phyloP scores from a whole-genome alignment of 495 filamentous ascomycete genomes.

The Podospora pseudoanserina region DNA sequence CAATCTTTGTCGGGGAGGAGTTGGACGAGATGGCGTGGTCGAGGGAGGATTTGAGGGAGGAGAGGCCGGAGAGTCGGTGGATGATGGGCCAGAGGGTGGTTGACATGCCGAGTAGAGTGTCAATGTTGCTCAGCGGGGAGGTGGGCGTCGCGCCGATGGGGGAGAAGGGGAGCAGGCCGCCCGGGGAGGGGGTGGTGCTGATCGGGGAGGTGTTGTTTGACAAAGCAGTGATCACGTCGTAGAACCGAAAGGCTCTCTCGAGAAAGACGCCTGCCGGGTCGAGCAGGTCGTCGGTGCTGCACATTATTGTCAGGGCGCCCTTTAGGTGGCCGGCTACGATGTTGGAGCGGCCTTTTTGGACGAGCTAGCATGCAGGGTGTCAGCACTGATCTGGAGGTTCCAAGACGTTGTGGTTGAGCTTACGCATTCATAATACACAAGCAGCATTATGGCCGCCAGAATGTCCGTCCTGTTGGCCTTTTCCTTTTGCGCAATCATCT shows the following conservation, averaged over 20 bases:
- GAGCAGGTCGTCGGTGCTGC: slow-evolving; percentile 41
- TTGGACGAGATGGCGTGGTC: slow-evolving; percentile 40
- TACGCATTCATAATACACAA: slow-evolving; percentile 63
- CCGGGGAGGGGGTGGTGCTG: slow-evolving; percentile 46
- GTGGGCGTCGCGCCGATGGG: slow-evolving; percentile 43
- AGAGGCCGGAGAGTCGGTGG: slow-evolving; percentile 55
- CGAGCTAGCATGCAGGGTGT: slow-evolving; percentile 42
- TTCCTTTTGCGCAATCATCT: slow-evolving; percentile 52
- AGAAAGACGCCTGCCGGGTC: slow-evolving; percentile 54
- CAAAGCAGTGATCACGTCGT: slow-evolving; percentile 60
- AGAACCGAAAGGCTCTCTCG: slow-evolving; percentile 60
- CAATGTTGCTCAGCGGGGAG: slow-evolving; percentile 49
- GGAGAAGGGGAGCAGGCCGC: slow-evolving; percentile 42
- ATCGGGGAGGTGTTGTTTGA: slow-evolving; percentile 59
- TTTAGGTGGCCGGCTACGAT: slow-evolving; percentile 58
- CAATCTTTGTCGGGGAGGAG: slow-evolving; percentile 43
- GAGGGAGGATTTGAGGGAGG: slow-evolving; percentile 49
- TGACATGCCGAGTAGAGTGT: slow-evolving; percentile 59
- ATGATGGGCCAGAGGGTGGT: slow-evolving; percentile 62
- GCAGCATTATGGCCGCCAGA: slow-evolving; percentile 58
- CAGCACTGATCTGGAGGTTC: background rate
- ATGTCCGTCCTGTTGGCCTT: slow-evolving; percentile 53
- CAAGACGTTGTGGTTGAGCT: slow-evolving; percentile 22
- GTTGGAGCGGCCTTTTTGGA: slow-evolving; percentile 54
- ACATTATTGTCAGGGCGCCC: slow-evolving; percentile 58